A percentile compares a stretch with the other conserved stretches of the same genome.
Evolutionary conservation across 192 early-diverging fungal species (phyloP).

Genomic region (Radiomyces spectabilis): DNA sequence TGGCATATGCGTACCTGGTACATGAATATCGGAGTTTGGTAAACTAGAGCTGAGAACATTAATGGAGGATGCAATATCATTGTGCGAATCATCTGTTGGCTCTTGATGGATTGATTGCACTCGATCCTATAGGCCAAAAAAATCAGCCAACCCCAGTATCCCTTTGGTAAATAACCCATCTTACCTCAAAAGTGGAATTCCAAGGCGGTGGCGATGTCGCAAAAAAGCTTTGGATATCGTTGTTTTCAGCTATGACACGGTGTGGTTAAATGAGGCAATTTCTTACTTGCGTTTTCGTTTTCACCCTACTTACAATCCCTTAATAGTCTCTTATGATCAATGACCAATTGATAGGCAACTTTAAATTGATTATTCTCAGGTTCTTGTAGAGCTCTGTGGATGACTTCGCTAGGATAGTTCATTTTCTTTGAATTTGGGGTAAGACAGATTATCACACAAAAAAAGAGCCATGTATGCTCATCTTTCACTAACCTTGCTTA

Average conservation of each 20-base stretch:
- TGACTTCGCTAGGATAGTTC: slow-evolving; percentile 56
- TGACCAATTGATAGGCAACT: slow-evolving; percentile 94
- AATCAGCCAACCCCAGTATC: no score
- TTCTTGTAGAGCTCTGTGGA: slow-evolving; percentile 72
- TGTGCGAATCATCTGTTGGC: no score
- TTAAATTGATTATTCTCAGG: slow-evolving; percentile 90
- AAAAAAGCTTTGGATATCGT: slow-evolving; percentile 54
- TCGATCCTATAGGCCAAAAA: no score
- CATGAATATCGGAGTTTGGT: slow-evolving; percentile 28
- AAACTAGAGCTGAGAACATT: slow-evolving; percentile 51
- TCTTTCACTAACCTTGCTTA: slow-evolving; percentile 51
- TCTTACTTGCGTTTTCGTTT: no score
- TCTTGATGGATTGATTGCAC: no score
- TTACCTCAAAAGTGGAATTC: slow-evolving; percentile 41
- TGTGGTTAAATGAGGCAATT: no score
- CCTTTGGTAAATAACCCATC: no score
- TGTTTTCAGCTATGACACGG: slow-evolving; percentile 37
- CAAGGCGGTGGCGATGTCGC: slow-evolving; percentile 67
- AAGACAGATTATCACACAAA: background rate
- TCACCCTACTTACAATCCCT: slow-evolving; percentile 34
- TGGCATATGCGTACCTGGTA: background rate
- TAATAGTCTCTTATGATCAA: slow-evolving; percentile 73
- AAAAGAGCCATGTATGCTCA: background rate
- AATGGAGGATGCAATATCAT: slow-evolving; percentile 39
- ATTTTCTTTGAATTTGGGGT: no score